Evolutionary conservation across 352 stramenopile species (phyloP), one percentile per base, ranked within the genome.

Genomic region (Pythium volutum): DNA sequence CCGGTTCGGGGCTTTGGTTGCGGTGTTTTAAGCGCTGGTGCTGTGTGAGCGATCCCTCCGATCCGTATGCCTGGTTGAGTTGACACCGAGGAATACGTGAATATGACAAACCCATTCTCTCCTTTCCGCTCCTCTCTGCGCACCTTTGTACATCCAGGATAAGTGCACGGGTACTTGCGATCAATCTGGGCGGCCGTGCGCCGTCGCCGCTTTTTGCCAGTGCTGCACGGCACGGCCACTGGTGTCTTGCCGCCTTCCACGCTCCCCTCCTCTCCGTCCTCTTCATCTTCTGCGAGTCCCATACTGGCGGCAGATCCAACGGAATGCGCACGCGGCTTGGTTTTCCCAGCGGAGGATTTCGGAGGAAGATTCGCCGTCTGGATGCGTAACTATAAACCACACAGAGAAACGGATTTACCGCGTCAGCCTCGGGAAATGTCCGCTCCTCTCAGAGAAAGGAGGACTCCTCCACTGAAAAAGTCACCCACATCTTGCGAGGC

Each of bases 11-110:
- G n/a, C 58, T 61, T 23, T 72, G 55, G 48, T 76, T 56, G 8
- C 75, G 74, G 48, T 92, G 82, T 68, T 94, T 94, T 2, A 94
- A 65, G n/a, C 73, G 76, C 55, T 89, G 81, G 47, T 94, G 84
- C 45, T 94, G 84, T 16, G 75, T 91, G 20, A 94, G 61, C 4
- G 82, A 92, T 6, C 84, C 79, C 71, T 92, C 84, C 0, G 81
- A 91, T 4, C 84, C 84, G 50, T 94, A 94, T 6, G 84, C 84
- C 79, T 91, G 6, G 31, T 4, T 11, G 14, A 15, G 10, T 36
- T 36, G 8, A 11, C 31, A 61, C 18, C 16, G 11, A 39, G 36
- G 7, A 31, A 18, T 9, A 42, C 1, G n/a, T 33, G 7, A 33
- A 10, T 18, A 29, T 3, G 20, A 47, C 10, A 15, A 25, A 4